Evolutionary conservation across 2,329 filamentous ascomycete genomes (phyloP).

Genomic region (Paracamarosporium sp.): DNA sequence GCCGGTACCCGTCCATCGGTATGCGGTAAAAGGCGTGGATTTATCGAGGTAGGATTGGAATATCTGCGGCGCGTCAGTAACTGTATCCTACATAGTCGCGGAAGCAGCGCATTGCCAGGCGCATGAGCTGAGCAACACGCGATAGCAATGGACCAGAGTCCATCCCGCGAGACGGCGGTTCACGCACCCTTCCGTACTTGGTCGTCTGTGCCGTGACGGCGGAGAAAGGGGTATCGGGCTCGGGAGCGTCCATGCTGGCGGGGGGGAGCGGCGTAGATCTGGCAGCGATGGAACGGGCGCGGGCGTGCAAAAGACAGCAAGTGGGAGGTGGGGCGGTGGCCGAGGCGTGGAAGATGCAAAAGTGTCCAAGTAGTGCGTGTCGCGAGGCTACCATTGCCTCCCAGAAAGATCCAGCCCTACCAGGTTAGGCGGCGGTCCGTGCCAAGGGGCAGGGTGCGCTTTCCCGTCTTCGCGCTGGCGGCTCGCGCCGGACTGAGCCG

Average conservation of each 20-base stretch:
- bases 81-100: background rate
- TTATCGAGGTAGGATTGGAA: constrained; percentile 95
- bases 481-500: constrained; percentile 23
- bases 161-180: constrained; percentile 14
- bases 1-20: constrained; percentile 89
- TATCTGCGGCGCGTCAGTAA: constrained; percentile 63
- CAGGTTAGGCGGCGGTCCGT: constrained; percentile 5
- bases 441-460: constrained; percentile 11
- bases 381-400: constrained; percentile 29
- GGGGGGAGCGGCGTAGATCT: background rate
- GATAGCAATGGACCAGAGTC: background rate
- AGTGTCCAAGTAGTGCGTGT: constrained; percentile 22
- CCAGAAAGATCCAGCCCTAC: constrained; percentile 12
- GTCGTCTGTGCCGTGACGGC: constrained; percentile 87
- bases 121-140: background rate
- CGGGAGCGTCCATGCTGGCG: constrained; percentile 77
- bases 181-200: constrained; percentile 72
- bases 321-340: constrained; percentile 20
- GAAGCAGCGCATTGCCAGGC: constrained; percentile 1
- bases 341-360: constrained; percentile 39
- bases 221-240: constrained; percentile 92
- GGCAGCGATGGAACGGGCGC: constrained; percentile 1
- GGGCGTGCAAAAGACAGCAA: constrained; percentile 1
- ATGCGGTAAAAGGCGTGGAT: constrained; percentile 85
- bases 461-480: constrained; percentile 3